These are phyloP conservation scores for Parafenestella ontariensis DNA, from an alignment of 2,329 filamentous ascomycete genomes.

Conservation along the genomic window DNA sequence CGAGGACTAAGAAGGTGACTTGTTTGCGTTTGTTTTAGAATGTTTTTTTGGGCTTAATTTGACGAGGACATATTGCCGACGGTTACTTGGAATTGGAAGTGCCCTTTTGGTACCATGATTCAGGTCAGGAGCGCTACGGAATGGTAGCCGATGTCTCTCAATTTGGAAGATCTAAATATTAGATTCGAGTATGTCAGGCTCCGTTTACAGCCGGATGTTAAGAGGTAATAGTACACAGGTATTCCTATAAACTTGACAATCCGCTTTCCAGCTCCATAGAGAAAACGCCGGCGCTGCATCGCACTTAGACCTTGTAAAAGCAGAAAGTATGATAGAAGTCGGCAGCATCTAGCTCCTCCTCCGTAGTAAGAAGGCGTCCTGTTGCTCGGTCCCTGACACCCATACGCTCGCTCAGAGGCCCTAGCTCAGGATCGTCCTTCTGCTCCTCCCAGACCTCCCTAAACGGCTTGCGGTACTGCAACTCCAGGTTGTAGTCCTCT, in stretches of 20 bases:
- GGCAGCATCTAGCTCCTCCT: slow-evolving; percentile 87
- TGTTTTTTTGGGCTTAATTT: too few species aligned
- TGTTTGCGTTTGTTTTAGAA: too few species aligned
- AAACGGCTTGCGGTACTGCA: slow-evolving; percentile 93
- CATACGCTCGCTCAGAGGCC: slow-evolving; percentile 93
- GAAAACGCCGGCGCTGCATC: slow-evolving; percentile 3
- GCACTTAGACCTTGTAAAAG: slow-evolving; percentile 84
- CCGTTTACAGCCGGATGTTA: not conserved
- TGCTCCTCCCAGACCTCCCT: slow-evolving; percentile 90
- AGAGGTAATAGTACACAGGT: not conserved
- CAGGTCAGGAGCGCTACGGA: not conserved
- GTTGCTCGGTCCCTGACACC: slow-evolving; percentile 78
- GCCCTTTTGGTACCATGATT: not conserved
- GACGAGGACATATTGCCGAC: too few species aligned
- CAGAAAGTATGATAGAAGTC: slow-evolving; percentile 93
- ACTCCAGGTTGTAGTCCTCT: slow-evolving; percentile 94
- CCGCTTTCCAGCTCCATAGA: not conserved
- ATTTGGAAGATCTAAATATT: not conserved
- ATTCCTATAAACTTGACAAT: not conserved
- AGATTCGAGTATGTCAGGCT: not conserved
- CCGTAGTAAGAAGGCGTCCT: slow-evolving; percentile 72
- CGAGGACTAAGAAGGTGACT: too few species aligned
- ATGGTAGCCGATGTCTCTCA: not conserved
- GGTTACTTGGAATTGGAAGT: too few species aligned
- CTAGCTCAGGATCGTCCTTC: slow-evolving; percentile 81